These are phyloP conservation scores for Acrasis kona DNA, from an alignment of 78 protist genomes.

Conservation along the genomic window DNA sequence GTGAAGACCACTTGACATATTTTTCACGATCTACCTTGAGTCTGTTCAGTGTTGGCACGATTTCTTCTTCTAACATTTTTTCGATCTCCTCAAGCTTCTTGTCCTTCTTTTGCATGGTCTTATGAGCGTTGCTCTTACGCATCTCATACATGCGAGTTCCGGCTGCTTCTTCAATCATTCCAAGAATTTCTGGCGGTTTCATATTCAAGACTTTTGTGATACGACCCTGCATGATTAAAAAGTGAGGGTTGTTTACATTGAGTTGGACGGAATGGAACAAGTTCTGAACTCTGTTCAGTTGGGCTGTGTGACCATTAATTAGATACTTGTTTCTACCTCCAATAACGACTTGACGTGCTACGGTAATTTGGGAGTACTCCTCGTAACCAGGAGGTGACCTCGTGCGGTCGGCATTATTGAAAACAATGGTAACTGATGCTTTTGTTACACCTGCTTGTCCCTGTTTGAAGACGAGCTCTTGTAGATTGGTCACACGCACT, in stretches of 20 bases:
- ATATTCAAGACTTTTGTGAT: slow-evolving; percentile 97
- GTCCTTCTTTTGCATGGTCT: slow-evolving; percentile 84
- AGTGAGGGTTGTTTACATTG: slow-evolving; percentile 99
- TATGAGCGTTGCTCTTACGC: slow-evolving; percentile 66
- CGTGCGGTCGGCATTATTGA: slow-evolving; percentile 76
- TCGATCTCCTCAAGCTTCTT: slow-evolving; percentile 74
- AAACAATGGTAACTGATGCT: slow-evolving; percentile 92
- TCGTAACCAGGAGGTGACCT: slow-evolving; percentile 92
- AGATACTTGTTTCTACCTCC: slow-evolving; percentile 92
- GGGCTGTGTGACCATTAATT: slow-evolving; percentile 54
- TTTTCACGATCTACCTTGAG: slow-evolving; percentile 60
- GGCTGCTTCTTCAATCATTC: slow-evolving; percentile 98
- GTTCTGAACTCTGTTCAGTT: slow-evolving; percentile 67
- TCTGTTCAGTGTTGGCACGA: slow-evolving; percentile 85
- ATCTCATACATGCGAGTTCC: slow-evolving; percentile 97
- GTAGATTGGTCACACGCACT: slow-evolving; percentile 79
- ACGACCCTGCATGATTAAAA: slow-evolving; percentile 98
- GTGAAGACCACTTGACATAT: slow-evolving; percentile 56
- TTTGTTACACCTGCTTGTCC: slow-evolving; percentile 96
- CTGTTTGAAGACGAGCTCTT: slow-evolving; percentile 93
- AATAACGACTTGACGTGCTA: slow-evolving; percentile 86
- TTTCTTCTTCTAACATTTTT: slow-evolving; percentile 71
- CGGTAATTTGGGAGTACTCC: slow-evolving; percentile 63
- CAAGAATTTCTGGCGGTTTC: slow-evolving; percentile 92
- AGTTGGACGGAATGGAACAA: slow-evolving; percentile 95